Conservation (phyloP, 78 protist genomes). For the Isochrysis galbana region DNA sequence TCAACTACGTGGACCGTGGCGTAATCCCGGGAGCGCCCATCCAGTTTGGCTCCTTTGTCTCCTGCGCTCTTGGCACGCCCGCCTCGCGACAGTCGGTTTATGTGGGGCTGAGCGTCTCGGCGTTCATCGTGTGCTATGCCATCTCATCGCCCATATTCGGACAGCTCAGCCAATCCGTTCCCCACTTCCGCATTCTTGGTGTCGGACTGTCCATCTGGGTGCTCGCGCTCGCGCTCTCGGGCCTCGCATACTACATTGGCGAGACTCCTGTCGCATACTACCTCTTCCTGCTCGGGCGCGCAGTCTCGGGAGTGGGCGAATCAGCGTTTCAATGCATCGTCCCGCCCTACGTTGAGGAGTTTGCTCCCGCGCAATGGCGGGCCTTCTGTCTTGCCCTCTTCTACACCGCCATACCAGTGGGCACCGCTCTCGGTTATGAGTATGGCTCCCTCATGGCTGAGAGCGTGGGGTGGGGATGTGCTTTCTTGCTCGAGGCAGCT, state of each 20-base stretch:
- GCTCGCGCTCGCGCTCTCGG: background rate
- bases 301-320: conserved; percentile 10
- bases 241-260: background rate
- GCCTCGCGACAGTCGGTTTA: background rate
- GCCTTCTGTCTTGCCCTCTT: background rate
- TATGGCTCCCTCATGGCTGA: background rate
- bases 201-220: background rate
- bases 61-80: background rate
- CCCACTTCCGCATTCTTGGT: background rate
- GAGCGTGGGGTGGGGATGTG: background rate
- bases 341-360: conserved; percentile 25
- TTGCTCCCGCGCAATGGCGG: background rate
- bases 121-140: background rate
- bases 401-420: background rate
- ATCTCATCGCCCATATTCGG: background rate
- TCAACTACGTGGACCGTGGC: conserved; percentile 11
- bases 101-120: background rate
- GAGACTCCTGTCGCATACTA: background rate
- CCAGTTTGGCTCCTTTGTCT: background rate
- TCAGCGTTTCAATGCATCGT: conserved; percentile 23
- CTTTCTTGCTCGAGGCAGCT: background rate
- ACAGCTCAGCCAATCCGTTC: background rate
- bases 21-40: background rate
- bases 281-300: background rate
- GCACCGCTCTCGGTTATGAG: background rate